These are phyloP conservation scores for Angomonas deanei DNA, from an alignment of 208 protist species.

Conservation along the genomic window DNA sequence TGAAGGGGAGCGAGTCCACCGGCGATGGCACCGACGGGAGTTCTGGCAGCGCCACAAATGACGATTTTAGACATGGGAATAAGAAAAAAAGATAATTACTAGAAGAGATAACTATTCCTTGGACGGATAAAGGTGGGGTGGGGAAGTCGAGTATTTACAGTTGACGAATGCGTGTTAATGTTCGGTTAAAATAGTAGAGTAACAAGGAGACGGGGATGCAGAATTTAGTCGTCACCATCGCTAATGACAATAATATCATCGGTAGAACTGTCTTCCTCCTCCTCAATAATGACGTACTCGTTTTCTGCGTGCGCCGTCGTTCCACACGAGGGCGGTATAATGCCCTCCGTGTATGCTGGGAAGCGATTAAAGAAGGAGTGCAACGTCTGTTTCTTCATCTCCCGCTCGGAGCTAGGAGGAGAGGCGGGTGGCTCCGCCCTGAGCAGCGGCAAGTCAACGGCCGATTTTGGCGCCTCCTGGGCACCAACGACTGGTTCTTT, in stretches of 20 bases:
- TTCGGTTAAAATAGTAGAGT: neutral
- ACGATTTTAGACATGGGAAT: constrained; percentile 23
- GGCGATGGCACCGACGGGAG: constrained; percentile 40
- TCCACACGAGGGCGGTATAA: neutral
- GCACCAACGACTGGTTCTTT: no score
- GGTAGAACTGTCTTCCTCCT: neutral
- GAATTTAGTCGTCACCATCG: neutral
- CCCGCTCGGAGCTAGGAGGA: neutral
- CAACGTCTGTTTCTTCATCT: neutral
- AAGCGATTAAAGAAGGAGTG: neutral
- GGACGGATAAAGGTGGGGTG: neutral
- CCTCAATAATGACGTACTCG: neutral
- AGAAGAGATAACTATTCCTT: neutral
- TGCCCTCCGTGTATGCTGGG: neutral
- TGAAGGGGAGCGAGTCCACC: constrained; percentile 29
- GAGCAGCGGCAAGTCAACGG: neutral
- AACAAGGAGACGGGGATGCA: no score
- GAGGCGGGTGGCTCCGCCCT: neutral
- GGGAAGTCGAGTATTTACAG: neutral
- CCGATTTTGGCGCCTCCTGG: neutral
- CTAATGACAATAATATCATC: neutral
- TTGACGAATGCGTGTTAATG: neutral
- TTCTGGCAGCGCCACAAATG: constrained; percentile 42
- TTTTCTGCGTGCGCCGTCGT: no score
- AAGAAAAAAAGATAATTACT: neutral